Evolutionary conservation across 2,329 filamentous ascomycete genomes (phyloP), one percentile per base, ranked within the genome.

Genomic region (Ophiosphaerella narmari): DNA sequence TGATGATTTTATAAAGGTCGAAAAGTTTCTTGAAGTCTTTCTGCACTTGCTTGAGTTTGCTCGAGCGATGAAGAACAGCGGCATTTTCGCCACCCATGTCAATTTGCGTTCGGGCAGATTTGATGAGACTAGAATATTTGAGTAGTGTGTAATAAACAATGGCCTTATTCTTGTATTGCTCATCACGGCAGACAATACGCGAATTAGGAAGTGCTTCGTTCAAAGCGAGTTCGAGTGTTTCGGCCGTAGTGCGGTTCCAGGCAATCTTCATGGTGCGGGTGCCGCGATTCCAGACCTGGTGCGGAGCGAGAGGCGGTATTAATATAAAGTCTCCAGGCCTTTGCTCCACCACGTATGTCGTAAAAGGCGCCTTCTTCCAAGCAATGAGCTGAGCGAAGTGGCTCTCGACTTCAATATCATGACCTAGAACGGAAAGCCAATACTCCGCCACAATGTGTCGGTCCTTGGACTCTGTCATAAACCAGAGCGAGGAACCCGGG

Each of bases 111-210:
- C 81, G 76, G 13, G 90, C 81, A 42, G 84, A 78, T n/a, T 78
- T 77, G 54, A 88, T 75, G 24, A 83, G 71, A 5, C 71, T 72
- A 1, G 81, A 82, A 69, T 97, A 97, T 65, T 91, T 94, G 9
- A 87, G 77, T 3, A 97, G 79, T 0, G 91, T 90, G 68, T 87
- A 96, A 72, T 92, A 96, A 38, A 97, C 81, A 50, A 97, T 97
- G 5, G 92, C 90, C 71, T 97, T 97, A 76, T 96, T 97, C 72
- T 97, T 97, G 79, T 99, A 99, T 72, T 97, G 93, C 71, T 99
- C 94, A 60, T 99, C 94, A 33, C 94, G 88, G 68, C 94, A 97
- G 2, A 97, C 93, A 60, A 97, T 84, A 11, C 91, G 85, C 8
- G 92, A 90, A 62, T 91, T 91, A 0, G 92, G 91, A 2, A 99